Percentiles rank a stretch among this genome's conserved stretches.
These are phyloP conservation scores for Termitomyces titanicus DNA, from an alignment of 768 basidiomycete genomes.

Conservation along the genomic window DNA sequence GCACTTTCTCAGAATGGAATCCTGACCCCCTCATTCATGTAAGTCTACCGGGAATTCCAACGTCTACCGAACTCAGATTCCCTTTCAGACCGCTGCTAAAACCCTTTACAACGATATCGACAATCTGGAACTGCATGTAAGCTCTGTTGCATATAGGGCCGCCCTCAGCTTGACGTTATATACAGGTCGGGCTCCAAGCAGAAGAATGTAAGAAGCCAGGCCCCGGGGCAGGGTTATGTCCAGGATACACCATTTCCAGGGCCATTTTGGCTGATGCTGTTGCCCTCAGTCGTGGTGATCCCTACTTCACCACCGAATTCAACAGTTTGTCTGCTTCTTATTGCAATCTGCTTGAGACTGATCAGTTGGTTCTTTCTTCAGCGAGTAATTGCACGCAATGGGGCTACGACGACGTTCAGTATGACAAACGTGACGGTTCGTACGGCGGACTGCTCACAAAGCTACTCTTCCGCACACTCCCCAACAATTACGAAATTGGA, in stretches of 20 bases:
- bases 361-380: slow-evolving; percentile 19
- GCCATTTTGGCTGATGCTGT: slow-evolving; percentile 84
- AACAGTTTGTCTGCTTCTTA: slow-evolving; percentile 50
- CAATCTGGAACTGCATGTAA: slow-evolving; percentile 74
- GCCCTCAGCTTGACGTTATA: neutral
- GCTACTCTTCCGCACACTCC: slow-evolving; percentile 69
- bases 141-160: slow-evolving; percentile 14
- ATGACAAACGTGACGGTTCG: slow-evolving; percentile 61
- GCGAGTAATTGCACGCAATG: slow-evolving; percentile 75
- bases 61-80: neutral
- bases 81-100: slow-evolving; percentile 52
- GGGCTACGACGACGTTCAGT: slow-evolving; percentile 73
- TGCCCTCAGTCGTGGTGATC: slow-evolving; percentile 71
- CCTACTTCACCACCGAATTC: slow-evolving; percentile 73
- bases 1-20: slow-evolving; percentile 71
- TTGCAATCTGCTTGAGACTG: neutral
- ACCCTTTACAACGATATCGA: slow-evolving; percentile 69
- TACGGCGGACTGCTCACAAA: slow-evolving; percentile 74
- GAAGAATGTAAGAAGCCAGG: slow-evolving; percentile 65
- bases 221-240: slow-evolving; percentile 74
- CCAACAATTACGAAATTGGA: slow-evolving; percentile 59
- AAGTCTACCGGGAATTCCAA: slow-evolving; percentile 13
- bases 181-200: slow-evolving; percentile 62
- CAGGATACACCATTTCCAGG: slow-evolving; percentile 79
- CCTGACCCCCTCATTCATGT: slow-evolving; percentile 53